A percentile compares a stretch with the other conserved stretches of the same genome.
These are phyloP conservation scores for Verticillium alfalfae DNA, from an alignment of 2,329 filamentous ascomycete genomes.

Conservation along the genomic window DNA sequence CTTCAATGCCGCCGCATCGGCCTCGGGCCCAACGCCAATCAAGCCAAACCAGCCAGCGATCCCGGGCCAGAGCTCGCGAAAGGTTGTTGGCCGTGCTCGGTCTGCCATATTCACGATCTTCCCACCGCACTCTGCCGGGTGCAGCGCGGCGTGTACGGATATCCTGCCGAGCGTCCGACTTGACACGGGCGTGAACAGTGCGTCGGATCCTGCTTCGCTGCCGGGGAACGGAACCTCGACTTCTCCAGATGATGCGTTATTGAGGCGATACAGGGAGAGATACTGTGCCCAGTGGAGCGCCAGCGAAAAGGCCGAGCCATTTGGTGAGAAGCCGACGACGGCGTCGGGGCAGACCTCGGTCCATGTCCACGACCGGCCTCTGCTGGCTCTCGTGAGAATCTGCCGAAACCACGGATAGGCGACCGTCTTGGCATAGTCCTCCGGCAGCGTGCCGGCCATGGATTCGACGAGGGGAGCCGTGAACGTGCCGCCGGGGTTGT, in stretches of 20 bases:
- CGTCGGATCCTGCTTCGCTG: conserved; percentile 13
- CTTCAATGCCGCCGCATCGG: neutral
- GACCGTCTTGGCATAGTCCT: conserved; percentile 26
- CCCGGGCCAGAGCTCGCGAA: conserved; percentile 22
- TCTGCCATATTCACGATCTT: conserved; percentile 27
- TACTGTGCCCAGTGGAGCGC: conserved; percentile 34
- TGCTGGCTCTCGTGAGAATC: conserved; percentile 21
- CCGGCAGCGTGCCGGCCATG: conserved; percentile 24
- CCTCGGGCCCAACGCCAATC: conserved; percentile 15
- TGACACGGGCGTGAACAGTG: conserved; percentile 24
- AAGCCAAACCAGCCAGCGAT: conserved; percentile 25
- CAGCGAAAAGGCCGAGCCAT: conserved; percentile 27
- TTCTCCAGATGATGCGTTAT: neutral
- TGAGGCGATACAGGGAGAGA: conserved; percentile 22
- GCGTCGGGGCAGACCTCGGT: conserved; percentile 30
- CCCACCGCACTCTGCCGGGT: conserved; percentile 17
- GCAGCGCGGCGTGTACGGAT: conserved; percentile 21
- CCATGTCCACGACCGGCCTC: conserved; percentile 26
- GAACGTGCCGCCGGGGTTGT: conserved; percentile 24
- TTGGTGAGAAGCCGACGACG: conserved; percentile 31
- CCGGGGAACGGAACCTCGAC: conserved; percentile 22
- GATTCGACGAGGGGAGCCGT: conserved; percentile 22
- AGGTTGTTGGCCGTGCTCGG: conserved; percentile 15
- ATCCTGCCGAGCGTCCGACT: conserved; percentile 20
- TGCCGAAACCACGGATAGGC: conserved; percentile 25